phyloP scores from a whole-genome alignment of 2,329 filamentous ascomycete genomes.

The Didymella segeticola region DNA sequence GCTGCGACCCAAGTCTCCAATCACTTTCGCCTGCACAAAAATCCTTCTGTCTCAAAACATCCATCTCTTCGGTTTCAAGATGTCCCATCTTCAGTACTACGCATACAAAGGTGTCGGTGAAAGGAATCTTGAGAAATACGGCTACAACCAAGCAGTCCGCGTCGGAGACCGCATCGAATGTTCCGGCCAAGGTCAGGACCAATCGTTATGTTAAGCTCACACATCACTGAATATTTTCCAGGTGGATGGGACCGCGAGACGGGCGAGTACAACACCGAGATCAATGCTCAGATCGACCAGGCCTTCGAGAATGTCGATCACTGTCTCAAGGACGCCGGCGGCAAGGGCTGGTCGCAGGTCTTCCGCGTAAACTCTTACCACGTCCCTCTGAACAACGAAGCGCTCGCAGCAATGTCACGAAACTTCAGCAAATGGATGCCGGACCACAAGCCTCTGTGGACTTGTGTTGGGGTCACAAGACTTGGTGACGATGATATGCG shows the following conservation, averaged over 20 bases:
- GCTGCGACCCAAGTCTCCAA: too few species aligned
- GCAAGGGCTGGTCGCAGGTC: slow-evolving; percentile 64
- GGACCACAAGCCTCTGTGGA: slow-evolving; percentile 33
- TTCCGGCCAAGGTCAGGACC: slow-evolving; percentile 48
- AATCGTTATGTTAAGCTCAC: not conserved
- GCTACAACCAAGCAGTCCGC: slow-evolving; percentile 47
- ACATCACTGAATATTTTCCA: slow-evolving; percentile 11
- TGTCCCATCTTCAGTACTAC: slow-evolving; percentile 44
- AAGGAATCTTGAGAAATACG: slow-evolving; percentile 39
- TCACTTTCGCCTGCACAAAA: too few species aligned
- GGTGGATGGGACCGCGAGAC: slow-evolving; percentile 45
- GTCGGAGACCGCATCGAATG: slow-evolving; percentile 45
- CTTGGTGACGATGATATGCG: slow-evolving; percentile 51
- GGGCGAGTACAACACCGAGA: slow-evolving; percentile 22
- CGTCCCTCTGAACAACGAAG: slow-evolving; percentile 25
- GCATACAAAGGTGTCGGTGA: slow-evolving; percentile 51
- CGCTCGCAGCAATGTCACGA: slow-evolving; percentile 24
- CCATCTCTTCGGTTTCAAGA: too few species aligned
- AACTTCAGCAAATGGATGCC: slow-evolving; percentile 38
- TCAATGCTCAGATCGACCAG: slow-evolving; percentile 44
- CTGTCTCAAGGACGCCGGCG: slow-evolving; percentile 60
- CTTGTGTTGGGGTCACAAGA: slow-evolving; percentile 26
- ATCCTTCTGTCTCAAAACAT: too few species aligned
- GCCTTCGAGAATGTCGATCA: slow-evolving; percentile 66
- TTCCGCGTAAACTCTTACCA: slow-evolving; percentile 41